Evolutionary conservation across 176 grass and related monocot genomes (phyloP).

Genomic region (Hsuehochloa calcarea): DNA sequence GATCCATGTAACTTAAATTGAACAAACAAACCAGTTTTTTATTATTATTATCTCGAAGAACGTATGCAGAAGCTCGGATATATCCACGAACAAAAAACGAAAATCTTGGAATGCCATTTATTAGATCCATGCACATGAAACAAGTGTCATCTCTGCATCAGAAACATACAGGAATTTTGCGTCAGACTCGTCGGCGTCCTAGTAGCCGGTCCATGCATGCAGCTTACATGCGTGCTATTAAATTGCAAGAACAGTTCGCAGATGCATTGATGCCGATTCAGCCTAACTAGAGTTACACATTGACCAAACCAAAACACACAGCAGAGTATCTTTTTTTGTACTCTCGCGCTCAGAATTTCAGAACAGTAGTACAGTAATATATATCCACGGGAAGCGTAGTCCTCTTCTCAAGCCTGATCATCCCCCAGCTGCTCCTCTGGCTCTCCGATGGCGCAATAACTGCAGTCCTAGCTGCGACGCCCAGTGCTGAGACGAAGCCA

Average conservation of each 20-base stretch:
- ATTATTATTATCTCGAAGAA: not conserved
- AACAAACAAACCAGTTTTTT: not conserved
- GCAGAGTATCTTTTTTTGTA: not conserved
- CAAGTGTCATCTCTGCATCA: not conserved
- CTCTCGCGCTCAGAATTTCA: conserved; percentile 11
- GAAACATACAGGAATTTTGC: not conserved
- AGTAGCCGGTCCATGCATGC: not conserved
- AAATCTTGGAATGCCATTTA: not conserved
- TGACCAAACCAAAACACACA: not conserved
- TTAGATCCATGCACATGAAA: not conserved
- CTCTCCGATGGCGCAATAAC: conserved; percentile 11
- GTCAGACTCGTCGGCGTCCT: conserved; percentile 30
- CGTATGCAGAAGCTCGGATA: not conserved
- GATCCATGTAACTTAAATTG: not conserved
- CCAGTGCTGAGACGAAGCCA: not conserved
- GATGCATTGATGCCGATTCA: conserved; percentile 29
- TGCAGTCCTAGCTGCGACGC: not conserved
- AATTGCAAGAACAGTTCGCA: not conserved
- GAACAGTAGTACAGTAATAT: not conserved
- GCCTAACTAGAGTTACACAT: conserved; percentile 10
- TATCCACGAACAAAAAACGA: not conserved
- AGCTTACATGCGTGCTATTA: conserved; percentile 15
- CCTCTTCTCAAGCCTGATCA: not conserved
- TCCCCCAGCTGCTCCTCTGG: not conserved
- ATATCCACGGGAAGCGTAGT: conserved; percentile 31